Conservation (phyloP, 495 filamentous ascomycete species). For the Daldinia decipiens region DNA sequence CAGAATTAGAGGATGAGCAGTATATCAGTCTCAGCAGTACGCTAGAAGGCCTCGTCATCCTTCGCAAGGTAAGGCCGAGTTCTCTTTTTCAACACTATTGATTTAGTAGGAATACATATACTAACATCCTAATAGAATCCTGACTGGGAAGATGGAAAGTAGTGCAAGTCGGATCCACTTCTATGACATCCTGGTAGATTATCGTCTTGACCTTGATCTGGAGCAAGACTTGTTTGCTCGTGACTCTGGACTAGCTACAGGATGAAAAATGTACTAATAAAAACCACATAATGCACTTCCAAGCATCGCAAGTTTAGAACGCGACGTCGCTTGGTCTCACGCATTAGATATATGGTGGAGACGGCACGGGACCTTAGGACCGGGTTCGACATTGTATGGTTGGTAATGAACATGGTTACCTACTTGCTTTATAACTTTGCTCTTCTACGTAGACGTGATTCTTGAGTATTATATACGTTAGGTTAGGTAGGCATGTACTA, state of each 20-base stretch:
- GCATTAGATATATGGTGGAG: conserved; percentile 41
- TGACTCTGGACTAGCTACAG: background rate
- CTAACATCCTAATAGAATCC: conserved; percentile 56
- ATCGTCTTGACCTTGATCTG: background rate
- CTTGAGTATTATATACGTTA: background rate
- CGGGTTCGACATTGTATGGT: conserved; percentile 6
- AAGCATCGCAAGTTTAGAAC: conserved; percentile 37
- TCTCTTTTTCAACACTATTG: conserved; percentile 27
- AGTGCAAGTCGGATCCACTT: conserved; percentile 12
- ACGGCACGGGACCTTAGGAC: conserved; percentile 13
- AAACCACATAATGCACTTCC: conserved; percentile 43
- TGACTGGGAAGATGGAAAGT: conserved; percentile 59
- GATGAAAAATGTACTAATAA: conserved; percentile 42
- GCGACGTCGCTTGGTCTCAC: conserved; percentile 32
- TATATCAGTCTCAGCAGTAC: conserved; percentile 91
- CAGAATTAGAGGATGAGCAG: conserved; percentile 97
- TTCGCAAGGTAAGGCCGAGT: conserved; percentile 82
- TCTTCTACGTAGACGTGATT: conserved; percentile 7
- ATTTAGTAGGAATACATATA: conserved; percentile 3
- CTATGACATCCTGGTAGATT: background rate
- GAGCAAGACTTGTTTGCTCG: background rate
- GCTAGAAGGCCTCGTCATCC: conserved; percentile 92
- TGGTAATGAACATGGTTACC: conserved; percentile 26
- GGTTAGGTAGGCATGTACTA: background rate
- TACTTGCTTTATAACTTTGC: background rate